Base-by-base conservation (phyloP, 768 basidiomycete species). In the Tremella fuciformis region DNA sequence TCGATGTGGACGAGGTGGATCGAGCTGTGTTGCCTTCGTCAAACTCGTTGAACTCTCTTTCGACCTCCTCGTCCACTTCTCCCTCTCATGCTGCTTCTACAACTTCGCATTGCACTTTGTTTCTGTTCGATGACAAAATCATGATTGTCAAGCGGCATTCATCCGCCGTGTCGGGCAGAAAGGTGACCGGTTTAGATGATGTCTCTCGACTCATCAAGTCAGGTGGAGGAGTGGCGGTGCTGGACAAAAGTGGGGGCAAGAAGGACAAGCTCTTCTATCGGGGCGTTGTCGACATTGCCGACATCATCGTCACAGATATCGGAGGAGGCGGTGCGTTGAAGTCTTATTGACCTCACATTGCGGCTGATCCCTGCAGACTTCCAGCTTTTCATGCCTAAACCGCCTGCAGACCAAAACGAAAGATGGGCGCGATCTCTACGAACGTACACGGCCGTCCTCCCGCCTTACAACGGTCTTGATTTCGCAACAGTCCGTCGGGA, bases 91-190 rank as follows among this genome's bases (percentile, higher is more conserved):
- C 15, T 70, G 64, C 15, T 63, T 62, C 46, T 59, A 56, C 6
- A 60, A 68, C 51, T 52, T 18, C 54, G 13, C 87, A 90, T 70
- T 93, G 88, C 76, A 89, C 88, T 1, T 79, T 99, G 25, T 88
- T 98, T 75, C 81, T 99, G 47, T 98, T 99, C 73, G 88, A 92
- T 62, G 94, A 99, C 78, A 90, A 90, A 70, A 80, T 99, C 19
- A 82, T 98, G 74, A 85, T 99, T 60, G 88, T 86, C 48, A 97
- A 97, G 78, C 83, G 96, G 24, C 88, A 78, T 13, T 66, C 70
- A 0, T 59, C 65, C 15, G 57, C 70, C 1, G 55, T 72, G 34
- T 68, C 70, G 1, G 79, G 78, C 1, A 59, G 72, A 3, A 69
- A 65, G 29, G 67, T 76, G 13, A 77, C 75, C 83, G 42, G 84